These are phyloP conservation scores for Zoysia matrella DNA, from an alignment of 202 grass and related monocot species.

Conservation along the genomic window DNA sequence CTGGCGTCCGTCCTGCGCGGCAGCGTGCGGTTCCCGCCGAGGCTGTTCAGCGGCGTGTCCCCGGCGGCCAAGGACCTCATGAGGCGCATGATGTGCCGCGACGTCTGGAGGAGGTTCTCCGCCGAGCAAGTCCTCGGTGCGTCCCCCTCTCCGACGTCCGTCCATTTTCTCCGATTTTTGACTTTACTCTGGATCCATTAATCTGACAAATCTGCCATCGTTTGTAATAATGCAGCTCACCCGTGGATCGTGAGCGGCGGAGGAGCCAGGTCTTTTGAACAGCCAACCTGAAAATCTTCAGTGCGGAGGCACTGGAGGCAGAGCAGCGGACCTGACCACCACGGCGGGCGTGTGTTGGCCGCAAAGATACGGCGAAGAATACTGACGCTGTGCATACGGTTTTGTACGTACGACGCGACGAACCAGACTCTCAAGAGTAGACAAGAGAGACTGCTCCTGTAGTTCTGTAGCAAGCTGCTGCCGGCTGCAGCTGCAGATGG, in stretches of 20 bases:
- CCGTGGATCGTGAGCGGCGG: conserved; percentile 88
- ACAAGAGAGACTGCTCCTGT: background rate
- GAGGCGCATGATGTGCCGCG: conserved; percentile 84
- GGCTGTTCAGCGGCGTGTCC: conserved; percentile 67
- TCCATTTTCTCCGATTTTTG: background rate
- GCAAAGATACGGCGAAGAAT: conserved; percentile 19
- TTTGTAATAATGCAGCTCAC: conserved; percentile 64
- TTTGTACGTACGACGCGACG: conserved; percentile 36
- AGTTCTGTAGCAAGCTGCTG: background rate
- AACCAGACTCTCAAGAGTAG: too few species aligned
- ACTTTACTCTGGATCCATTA: background rate
- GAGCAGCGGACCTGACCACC: background rate
- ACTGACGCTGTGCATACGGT: conserved; percentile 36
- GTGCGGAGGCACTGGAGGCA: background rate
- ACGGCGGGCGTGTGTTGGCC: conserved; percentile 1
- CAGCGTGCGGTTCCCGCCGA: conserved; percentile 67
- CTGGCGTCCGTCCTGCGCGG: conserved; percentile 63
- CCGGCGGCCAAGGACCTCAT: conserved; percentile 84
- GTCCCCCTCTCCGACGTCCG: background rate
- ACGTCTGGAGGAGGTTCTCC: conserved; percentile 72
- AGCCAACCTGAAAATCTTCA: conserved; percentile 25
- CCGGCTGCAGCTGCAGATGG: background rate
- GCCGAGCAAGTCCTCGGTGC: conserved; percentile 89
- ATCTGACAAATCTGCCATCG: background rate
- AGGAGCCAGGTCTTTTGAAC: conserved; percentile 36